These are phyloP conservation scores for Aspergillus proliferans DNA, from an alignment of 2,329 filamentous ascomycete species.

Conservation along the genomic window DNA sequence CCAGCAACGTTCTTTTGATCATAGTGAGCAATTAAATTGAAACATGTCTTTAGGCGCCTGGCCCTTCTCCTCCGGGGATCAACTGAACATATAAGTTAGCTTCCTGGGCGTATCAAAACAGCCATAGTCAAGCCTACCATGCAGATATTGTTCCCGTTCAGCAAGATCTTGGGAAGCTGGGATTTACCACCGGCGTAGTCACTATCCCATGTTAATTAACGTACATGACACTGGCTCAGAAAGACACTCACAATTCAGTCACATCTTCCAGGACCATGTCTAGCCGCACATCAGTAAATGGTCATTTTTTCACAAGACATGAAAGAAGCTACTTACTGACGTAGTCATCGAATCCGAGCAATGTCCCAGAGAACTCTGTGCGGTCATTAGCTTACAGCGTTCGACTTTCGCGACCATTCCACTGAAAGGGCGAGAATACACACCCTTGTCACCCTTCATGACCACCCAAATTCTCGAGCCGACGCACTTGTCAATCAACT, in stretches of 20 bases:
- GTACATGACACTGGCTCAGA: not conserved
- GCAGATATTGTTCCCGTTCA: conserved; percentile 99
- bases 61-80: conserved; percentile 72
- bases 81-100: conserved; percentile 44
- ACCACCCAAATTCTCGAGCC: conserved; percentile 97
- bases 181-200: conserved; percentile 85
- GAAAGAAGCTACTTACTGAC: conserved; percentile 70
- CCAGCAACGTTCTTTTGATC: conserved; percentile 11
- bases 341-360: conserved; percentile 97
- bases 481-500: conserved; percentile 98
- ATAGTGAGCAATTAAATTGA: not conserved
- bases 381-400: conserved; percentile 8
- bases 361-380: conserved; percentile 86
- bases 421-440: not conserved
- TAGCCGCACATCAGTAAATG: conserved; percentile 33
- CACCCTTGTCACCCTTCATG: conserved; percentile 97
- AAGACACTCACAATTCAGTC: conserved; percentile 75
- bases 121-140: conserved; percentile 60
- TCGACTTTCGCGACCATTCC: not conserved
- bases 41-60: conserved; percentile 30
- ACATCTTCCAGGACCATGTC: conserved; percentile 99
- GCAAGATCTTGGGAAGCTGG: conserved; percentile 85
- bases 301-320: conserved; percentile 4
- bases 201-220: conserved; percentile 43
- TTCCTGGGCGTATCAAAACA: not conserved